Conservation (phyloP, 208 protist genomes). For the Trypanosoma theileri region DNA sequence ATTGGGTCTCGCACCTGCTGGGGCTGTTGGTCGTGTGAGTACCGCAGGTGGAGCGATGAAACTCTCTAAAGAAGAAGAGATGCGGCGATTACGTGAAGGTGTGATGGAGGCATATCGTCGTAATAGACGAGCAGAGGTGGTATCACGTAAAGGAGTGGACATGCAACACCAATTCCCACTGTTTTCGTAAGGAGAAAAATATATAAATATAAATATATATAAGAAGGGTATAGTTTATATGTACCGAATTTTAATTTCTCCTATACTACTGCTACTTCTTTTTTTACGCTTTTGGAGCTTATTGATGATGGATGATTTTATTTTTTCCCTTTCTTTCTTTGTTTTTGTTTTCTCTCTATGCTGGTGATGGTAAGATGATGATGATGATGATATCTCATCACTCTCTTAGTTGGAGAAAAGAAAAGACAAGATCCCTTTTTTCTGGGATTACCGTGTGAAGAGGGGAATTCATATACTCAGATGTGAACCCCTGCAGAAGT, state of each 20-base stretch:
- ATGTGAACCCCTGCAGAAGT: too few relatives aligned
- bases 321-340: background rate
- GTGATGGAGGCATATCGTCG: constrained; percentile 83
- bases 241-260: too few relatives aligned
- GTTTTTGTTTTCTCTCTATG: background rate
- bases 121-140: constrained; percentile 48
- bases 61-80: constrained; percentile 62
- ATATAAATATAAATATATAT: constrained; percentile 9
- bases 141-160: constrained; percentile 61
- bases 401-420: constrained; percentile 25
- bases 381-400: too few relatives aligned
- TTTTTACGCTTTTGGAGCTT: too few relatives aligned
- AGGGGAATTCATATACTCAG: too few relatives aligned
- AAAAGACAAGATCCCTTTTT: background rate
- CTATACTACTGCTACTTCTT: too few relatives aligned
- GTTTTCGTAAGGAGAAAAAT: constrained; percentile 44
- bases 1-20: constrained; percentile 52
- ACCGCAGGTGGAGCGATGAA: background rate
- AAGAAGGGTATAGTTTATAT: background rate
- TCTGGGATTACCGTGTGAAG: too few relatives aligned
- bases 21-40: constrained; percentile 16
- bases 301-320: background rate
- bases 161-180: constrained; percentile 80
- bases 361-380: background rate
- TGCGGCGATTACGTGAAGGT: constrained; percentile 62